phyloP scores from a whole-genome alignment of 352 stramenopile species.

The Phytophthora palmivora region DNA sequence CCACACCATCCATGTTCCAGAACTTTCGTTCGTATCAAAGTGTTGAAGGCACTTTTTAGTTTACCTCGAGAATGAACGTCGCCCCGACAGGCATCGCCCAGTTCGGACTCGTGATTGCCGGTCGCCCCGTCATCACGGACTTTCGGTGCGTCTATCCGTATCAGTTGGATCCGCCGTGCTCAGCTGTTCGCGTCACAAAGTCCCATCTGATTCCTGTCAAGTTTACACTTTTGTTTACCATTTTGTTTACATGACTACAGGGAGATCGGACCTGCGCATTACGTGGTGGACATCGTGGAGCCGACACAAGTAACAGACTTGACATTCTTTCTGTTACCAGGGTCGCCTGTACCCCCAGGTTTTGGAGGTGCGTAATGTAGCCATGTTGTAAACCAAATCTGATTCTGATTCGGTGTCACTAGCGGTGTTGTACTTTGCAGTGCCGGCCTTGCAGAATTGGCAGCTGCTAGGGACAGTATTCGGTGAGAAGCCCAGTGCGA shows the following conservation, averaged over 20 bases:
- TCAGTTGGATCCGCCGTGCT: background rate
- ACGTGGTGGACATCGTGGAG: constrained; percentile 66
- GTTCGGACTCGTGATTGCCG: constrained; percentile 75
- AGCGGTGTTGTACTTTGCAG: constrained; percentile 79
- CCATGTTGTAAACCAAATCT: constrained; percentile 18
- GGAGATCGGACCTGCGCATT: constrained; percentile 69
- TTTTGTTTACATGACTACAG: constrained; percentile 25
- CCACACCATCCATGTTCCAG: constrained; percentile 9
- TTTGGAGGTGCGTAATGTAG: constrained; percentile 47
- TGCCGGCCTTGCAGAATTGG: constrained; percentile 75
- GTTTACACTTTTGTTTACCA: background rate
- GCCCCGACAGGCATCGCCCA: constrained; percentile 40
- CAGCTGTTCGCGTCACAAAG: background rate
- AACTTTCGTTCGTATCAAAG: constrained; percentile 11
- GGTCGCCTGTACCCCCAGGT: constrained; percentile 62
- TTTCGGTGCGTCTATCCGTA: constrained; percentile 44
- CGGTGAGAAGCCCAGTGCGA: constrained; percentile 71
- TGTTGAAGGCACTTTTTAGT: background rate
- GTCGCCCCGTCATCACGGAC: constrained; percentile 69
- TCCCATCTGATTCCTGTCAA: background rate
- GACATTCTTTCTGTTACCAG: constrained; percentile 78
- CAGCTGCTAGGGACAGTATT: constrained; percentile 77
- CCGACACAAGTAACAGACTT: constrained; percentile 68
- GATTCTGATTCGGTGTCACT: constrained; percentile 1
- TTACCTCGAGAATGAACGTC: constrained; percentile 32